A percentile compares a stretch with the other conserved stretches of the same genome.
Evolutionary conservation across 768 basidiomycete genomes (phyloP).

Genomic region (Mycena haematopus): DNA sequence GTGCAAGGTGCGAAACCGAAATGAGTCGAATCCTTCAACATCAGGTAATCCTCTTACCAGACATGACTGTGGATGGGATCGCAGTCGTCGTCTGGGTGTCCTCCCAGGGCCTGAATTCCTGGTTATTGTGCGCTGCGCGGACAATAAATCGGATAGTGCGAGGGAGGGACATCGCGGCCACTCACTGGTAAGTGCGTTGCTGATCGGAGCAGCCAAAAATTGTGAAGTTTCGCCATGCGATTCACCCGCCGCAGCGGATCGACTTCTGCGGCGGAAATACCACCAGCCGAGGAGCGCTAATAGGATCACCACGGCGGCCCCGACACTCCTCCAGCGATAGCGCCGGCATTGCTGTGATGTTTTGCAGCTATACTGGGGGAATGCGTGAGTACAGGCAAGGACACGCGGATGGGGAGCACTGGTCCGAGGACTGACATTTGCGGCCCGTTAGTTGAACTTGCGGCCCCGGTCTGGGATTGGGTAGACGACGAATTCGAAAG

Average conservation of each 20-base stretch:
- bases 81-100: neutral
- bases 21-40: neutral
- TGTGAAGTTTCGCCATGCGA: neutral
- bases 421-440: slow-evolving; percentile 2
- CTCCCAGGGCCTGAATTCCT: slow-evolving; percentile 11
- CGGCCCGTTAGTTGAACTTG: neutral
- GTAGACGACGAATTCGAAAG: neutral
- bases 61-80: neutral
- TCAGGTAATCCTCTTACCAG: neutral
- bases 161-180: neutral
- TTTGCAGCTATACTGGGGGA: neutral
- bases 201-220: slow-evolving; percentile 7
- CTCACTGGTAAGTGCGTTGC: slow-evolving; percentile 6
- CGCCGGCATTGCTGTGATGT: slow-evolving; percentile 8
- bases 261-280: slow-evolving; percentile 2
- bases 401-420: neutral
- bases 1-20: neutral
- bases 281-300: slow-evolving; percentile 13
- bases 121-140: neutral
- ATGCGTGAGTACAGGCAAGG: slow-evolving; percentile 1
- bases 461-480: neutral
- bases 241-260: neutral
- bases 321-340: slow-evolving; percentile 13
- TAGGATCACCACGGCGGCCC: slow-evolving; percentile 2
- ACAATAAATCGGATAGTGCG: neutral